Conservation (phyloP, 768 basidiomycete genomes). For the Serendipita indica region DNA sequence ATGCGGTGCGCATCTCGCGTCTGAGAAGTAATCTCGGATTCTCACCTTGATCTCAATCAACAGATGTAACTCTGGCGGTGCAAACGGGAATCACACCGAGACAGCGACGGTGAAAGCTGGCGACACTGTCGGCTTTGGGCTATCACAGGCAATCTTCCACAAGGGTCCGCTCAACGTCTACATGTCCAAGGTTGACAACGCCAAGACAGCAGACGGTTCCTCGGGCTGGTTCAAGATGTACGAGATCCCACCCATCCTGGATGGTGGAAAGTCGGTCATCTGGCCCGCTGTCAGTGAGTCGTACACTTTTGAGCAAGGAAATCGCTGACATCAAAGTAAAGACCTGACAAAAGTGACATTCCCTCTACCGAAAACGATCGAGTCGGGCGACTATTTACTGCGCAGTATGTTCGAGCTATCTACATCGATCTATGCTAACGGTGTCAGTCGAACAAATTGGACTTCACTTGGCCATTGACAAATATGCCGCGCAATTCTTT, state of each 20-base stretch:
- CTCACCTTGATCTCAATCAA: not conserved
- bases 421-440: too few relatives aligned
- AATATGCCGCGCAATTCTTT: not conserved
- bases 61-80: not conserved
- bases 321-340: too few relatives aligned
- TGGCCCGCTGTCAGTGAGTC: not conserved
- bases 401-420: not conserved
- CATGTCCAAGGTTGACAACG: not conserved
- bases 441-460: not conserved
- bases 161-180: not conserved
- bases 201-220: not conserved
- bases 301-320: too few relatives aligned
- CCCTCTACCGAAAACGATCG: not conserved
- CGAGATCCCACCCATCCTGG: not conserved
- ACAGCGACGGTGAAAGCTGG: not conserved
- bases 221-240: constrained; percentile 2
- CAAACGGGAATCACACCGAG: not conserved
- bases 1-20: not conserved
- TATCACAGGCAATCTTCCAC: not conserved
- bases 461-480: not conserved
- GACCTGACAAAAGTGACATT: too few relatives aligned
- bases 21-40: not conserved
- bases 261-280: not conserved
- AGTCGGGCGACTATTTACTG: not conserved
- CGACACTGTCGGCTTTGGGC: not conserved